Evolutionary conservation across 1,139 yeast species (phyloP), one percentile per base, ranked within the genome.

Genomic region (Protomyces gravidus): DNA sequence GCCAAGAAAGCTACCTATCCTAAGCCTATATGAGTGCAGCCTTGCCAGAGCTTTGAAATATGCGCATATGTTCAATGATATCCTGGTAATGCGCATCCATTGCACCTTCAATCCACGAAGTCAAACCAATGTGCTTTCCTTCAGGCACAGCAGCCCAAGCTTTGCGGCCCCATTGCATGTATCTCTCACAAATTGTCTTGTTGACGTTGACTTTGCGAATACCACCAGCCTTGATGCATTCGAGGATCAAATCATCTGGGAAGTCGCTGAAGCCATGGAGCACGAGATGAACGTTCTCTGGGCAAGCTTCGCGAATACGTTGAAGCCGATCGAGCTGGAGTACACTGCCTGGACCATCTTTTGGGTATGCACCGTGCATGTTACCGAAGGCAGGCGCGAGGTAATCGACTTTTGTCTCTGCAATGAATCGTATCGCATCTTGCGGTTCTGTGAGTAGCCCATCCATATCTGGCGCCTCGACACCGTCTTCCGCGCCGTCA

Each of bases 321-420:
- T 30, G 27, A 13, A 25, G 45, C 23, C 69, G 60, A 55, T 67
- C 69, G 28, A 67, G 60, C 55, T 67, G 66, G 68, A 69, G 65
- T 49, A 25, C 67, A 58, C 63, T 65, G 55, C 62, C 64, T 13
- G 70, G 70, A 7, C 69, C 70, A 9, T 66, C 69, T 13, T 65
- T 67, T 3, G 69, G 69, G 46, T 68, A 68, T 32, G 64, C 64
- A 1, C 70, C 70, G 59, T 68, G 70, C 52, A 68, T 63, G 61
- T 68, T 68, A 9, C 70, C 70, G 45, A 68, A 65, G 23, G 70
- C 66, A 1, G 70, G 70, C 15, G 70, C 70, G 30, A 68, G 63
- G 49, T 50, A 67, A 45, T 68, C 68, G 15, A 67, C 69, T 1
- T 68, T 68, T 9, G 70, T 68, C 49, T 66, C 60, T 9, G 49